phyloP scores from a whole-genome alignment of 2,329 filamentous ascomycete genomes.

The Hymenoscyphus fructigenus region DNA sequence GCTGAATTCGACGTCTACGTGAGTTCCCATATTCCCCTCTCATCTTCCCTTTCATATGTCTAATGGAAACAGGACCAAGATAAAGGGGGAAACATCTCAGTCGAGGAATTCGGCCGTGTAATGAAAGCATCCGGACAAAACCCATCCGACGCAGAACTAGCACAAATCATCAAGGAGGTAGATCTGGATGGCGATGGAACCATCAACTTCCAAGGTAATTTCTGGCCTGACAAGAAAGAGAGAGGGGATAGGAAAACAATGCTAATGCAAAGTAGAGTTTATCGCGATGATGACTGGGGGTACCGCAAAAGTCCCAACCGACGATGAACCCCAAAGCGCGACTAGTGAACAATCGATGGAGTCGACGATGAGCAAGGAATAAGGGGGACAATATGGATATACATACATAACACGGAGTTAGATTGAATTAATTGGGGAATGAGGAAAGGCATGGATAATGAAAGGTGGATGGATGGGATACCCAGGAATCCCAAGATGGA shows the following conservation, averaged over 20 bases:
- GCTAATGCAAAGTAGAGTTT: constrained; percentile 37
- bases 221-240: constrained; percentile 41
- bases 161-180: constrained; percentile 41
- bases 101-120: constrained; percentile 41
- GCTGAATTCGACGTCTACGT: constrained; percentile 31
- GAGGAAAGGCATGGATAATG: not conserved
- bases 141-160: constrained; percentile 39
- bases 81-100: constrained; percentile 37
- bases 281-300: constrained; percentile 44
- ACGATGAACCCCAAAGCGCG: not conserved
- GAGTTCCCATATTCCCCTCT: constrained; percentile 1
- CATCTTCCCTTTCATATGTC: constrained; percentile 1
- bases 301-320: not conserved
- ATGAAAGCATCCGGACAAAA: constrained; percentile 37
- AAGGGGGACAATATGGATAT: not conserved
- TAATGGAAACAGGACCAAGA: constrained; percentile 24
- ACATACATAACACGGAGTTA: not conserved
- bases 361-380: not conserved
- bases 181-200: constrained; percentile 42
- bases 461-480: not conserved
- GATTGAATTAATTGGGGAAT: not conserved
- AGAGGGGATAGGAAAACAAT: constrained; percentile 34
- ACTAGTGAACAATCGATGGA: not conserved
- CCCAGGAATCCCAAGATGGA: not conserved
- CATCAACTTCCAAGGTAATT: constrained; percentile 42